Evolutionary conservation across 345 rosid species (phyloP).

Genomic region (Rhodamnia rubescens): DNA sequence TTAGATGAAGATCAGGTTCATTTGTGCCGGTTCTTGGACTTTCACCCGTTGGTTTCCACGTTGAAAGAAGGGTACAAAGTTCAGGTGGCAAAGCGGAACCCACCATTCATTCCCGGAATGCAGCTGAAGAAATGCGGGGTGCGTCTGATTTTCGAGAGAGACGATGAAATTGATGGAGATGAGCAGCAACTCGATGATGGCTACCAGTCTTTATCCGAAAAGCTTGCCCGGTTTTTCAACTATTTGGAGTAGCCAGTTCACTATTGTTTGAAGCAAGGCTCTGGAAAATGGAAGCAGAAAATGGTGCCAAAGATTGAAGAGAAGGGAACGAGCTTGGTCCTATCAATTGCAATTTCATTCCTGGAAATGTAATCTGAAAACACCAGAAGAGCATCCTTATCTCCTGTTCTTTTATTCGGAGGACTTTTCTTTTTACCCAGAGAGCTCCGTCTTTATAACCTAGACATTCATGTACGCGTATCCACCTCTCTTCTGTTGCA

Average conservation of each 20-base stretch:
- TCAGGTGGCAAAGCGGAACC: constrained; percentile 11
- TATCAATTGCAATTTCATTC: neutral
- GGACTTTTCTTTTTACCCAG: neutral
- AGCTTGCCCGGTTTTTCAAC: constrained; percentile 28
- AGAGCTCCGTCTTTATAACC: neutral
- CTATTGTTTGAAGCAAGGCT: neutral
- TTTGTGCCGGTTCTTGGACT: constrained; percentile 34
- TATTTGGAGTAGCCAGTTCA: neutral
- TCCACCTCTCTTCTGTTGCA: neutral
- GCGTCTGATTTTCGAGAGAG: constrained; percentile 24
- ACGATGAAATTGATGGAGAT: constrained; percentile 31
- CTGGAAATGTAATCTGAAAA: neutral
- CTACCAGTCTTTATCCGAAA: constrained; percentile 24
- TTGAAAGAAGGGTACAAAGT: constrained; percentile 25
- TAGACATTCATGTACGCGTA: no score
- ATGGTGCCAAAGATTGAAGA: neutral
- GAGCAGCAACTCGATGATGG: constrained; percentile 23
- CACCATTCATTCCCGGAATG: constrained; percentile 12
- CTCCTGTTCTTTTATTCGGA: neutral
- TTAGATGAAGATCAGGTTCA: constrained; percentile 35
- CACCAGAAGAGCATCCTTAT: neutral
- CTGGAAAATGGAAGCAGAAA: neutral
- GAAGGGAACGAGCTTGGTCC: neutral
- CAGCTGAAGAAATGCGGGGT: constrained; percentile 34
- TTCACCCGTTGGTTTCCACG: constrained; percentile 17